Evolutionary conservation across 129 eudicot species (phyloP).

Genomic region (Flaveria sonorensis): DNA sequence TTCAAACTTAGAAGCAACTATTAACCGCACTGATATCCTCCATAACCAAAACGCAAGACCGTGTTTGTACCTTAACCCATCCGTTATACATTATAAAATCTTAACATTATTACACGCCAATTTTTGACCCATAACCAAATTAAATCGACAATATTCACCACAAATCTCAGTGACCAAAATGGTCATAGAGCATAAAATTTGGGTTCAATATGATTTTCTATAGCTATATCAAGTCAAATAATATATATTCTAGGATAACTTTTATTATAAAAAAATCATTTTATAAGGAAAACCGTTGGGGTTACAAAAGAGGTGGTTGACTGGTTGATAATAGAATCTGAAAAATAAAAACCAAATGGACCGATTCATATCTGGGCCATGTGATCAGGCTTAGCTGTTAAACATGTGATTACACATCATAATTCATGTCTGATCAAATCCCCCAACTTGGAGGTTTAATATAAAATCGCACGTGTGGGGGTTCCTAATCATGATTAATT

Average conservation of each 20-base stretch:
- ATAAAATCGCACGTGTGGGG: constrained; percentile 30
- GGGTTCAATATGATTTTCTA: no score
- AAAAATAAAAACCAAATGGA: constrained; percentile 1
- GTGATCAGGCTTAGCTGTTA: constrained; percentile 43
- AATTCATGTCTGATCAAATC: constrained; percentile 35
- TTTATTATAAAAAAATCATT: neutral
- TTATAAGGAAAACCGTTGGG: neutral
- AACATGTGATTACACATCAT: constrained; percentile 40
- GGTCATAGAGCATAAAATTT: no score
- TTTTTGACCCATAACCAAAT: no score
- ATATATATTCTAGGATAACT: neutral
- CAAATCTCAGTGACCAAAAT: no score
- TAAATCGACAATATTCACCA: no score
- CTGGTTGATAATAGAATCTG: neutral
- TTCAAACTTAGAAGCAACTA: no score
- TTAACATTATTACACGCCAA: no score
- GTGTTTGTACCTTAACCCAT: no score
- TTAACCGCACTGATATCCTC: no score
- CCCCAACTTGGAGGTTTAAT: constrained; percentile 36
- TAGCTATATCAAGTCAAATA: no score
- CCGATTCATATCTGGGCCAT: constrained; percentile 41
- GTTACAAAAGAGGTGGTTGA: constrained; percentile 3
- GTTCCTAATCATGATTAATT: constrained; percentile 33
- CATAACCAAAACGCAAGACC: no score
- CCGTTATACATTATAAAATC: no score